Base-by-base conservation (phyloP, 805 yeast species). In the Jamesozyma piceae region DNA sequence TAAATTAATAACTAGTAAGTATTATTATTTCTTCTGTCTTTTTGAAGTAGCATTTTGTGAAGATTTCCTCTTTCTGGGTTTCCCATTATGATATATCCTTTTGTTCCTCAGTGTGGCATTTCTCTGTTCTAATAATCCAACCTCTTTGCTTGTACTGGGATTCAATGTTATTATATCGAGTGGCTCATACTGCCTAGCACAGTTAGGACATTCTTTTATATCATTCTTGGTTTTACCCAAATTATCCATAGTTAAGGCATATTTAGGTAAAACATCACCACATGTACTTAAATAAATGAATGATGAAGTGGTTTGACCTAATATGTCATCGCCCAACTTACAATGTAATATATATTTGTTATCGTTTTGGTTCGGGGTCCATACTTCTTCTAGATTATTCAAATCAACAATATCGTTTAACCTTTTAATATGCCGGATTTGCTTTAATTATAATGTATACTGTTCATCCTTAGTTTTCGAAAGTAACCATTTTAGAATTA, bases 401-500 rank as follows among this genome's bases (percentile, higher is more conserved):
- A 66, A 48, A 37, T 66, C 71, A 2, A 72, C 72, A 2, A 76
- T 58, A 50, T 76, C 80, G 35, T 68, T 66, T 5, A 70, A 32
- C 4, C 60, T 53, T 19, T 45, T 57, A 15, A 75, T 64, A 49
- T 71, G 72, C 3, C 50, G 41, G 8, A 61, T 54, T 29, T 58
- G 41, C 4, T 44, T 41, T 21, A 47, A 51, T 43, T 56, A 67
- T 24, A 49, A 53, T 33, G 48, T 44, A 38, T 59, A 50, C 28
- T 24, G 10, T 27, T 52, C 52, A 20, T 62, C 64, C 2, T 49
- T 48, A 9, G 48, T 46, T 3, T 46, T 50, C 24, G 54, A 50
- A 34, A 82, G 49, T 4, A 87, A 55, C 55, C 71, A 68, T 51
- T 80, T 80, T 5, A 87, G 53, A 0, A 83, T 57, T 24, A 78